phyloP scores from a whole-genome alignment of 2,329 filamentous ascomycete species.

The Penicillium expansum region DNA sequence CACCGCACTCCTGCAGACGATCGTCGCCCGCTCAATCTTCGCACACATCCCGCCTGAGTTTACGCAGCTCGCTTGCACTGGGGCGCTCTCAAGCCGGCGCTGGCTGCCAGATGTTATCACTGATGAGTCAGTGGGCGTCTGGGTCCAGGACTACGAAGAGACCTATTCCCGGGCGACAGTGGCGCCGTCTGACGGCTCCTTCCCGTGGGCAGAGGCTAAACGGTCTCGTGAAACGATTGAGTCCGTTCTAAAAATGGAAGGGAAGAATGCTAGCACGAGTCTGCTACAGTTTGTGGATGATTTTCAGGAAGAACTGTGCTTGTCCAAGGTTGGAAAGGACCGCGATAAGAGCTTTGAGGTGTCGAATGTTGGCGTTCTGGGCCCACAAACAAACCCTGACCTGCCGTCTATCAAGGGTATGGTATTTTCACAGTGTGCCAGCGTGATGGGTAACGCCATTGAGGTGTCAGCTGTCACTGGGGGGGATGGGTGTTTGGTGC shows the following conservation, averaged over 20 bases:
- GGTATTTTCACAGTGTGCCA: conserved; percentile 47
- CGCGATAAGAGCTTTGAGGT: conserved; percentile 44
- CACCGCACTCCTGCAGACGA: conserved; percentile 41
- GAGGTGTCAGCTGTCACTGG: conserved; percentile 44
- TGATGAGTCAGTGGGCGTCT: conserved; percentile 40
- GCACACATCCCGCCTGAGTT: conserved; percentile 28
- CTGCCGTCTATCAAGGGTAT: conserved; percentile 38
- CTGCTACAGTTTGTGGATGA: conserved; percentile 44
- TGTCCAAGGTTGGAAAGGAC: conserved; percentile 39
- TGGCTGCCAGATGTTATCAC: conserved; percentile 37
- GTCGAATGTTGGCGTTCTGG: conserved; percentile 47
- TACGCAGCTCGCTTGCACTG: conserved; percentile 31
- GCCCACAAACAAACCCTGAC: conserved; percentile 8
- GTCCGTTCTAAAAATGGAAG: conserved; percentile 25
- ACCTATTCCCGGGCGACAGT: conserved; percentile 26
- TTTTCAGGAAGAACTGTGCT: conserved; percentile 37
- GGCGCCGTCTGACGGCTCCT: conserved; percentile 5
- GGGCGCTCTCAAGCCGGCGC: conserved; percentile 40
- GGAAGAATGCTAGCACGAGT: conserved; percentile 35
- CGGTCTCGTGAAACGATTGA: conserved; percentile 33
- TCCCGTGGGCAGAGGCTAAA: conserved; percentile 37
- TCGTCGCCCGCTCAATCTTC: conserved; percentile 42
- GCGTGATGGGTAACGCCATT: conserved; percentile 39
- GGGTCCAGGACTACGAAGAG: conserved; percentile 36
- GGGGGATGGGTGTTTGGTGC: conserved; percentile 42